Base-by-base conservation (phyloP, 768 basidiomycete genomes). In the Amanita thiersii region DNA sequence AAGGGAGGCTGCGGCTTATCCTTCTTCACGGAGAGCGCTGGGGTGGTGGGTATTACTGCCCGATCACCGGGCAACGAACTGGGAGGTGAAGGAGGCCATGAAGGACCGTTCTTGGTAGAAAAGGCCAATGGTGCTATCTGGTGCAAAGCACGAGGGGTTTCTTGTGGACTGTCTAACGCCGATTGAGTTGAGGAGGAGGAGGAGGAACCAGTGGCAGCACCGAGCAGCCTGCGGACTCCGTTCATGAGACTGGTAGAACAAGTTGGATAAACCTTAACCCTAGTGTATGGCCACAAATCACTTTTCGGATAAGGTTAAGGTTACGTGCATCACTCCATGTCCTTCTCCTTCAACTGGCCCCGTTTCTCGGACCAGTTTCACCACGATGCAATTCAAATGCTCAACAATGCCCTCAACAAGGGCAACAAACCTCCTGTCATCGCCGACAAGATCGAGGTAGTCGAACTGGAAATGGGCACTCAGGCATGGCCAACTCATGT, bases 401-500 rank as follows among this genome's bases (percentile, higher is more conserved):
- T 98, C 66, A 91, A 92, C 50, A 83, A 80, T n/a, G 88, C 89
- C 31, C 86, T 93, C 62, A 91, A 91, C 72, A 90, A 96, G 70
- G 96, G 96, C 49, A 86, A 81, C 66, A 97, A 96, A 58, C 96
- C 94, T 1, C 91, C 92, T 20, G 86, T 99, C 55, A 97, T 98
- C 51, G 93, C 91, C 40, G 96, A 94, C 65, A 83, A 77, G 61
- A 98, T 99, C 49, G 91, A 98, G 60, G 96, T 99, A 21, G 87
- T 96, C 40, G 96, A 98, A 59, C 68, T 99, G n/a, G 86, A 97
- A 63, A 98, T 99, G 96, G 96, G 96, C 26, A 90, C 87, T 2
- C 85, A 94, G 70, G 93, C 91, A 46, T 40, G 68, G 24, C n/a
- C 41, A 23, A 20, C 37, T 17, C 44, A 19, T 8, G 14, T 43